These are phyloP conservation scores for Harringtonia aguacate DNA, from an alignment of 2,329 filamentous ascomycete species.

Conservation along the genomic window DNA sequence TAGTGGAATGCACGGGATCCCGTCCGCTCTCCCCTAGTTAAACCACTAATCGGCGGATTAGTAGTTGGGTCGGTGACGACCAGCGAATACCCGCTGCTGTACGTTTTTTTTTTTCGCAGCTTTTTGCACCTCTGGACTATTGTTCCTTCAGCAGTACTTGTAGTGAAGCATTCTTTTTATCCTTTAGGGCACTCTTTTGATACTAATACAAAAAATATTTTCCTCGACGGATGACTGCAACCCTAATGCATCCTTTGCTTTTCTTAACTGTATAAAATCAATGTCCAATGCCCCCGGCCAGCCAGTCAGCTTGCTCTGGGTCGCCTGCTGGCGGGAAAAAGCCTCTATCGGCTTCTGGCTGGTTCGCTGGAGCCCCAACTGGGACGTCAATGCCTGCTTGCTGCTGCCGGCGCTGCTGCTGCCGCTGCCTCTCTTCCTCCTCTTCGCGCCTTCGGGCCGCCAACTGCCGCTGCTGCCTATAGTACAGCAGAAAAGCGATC, in stretches of 20 bases:
- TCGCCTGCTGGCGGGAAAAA: constrained; percentile 49
- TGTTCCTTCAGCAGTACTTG: too few relatives aligned
- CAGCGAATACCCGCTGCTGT: too few relatives aligned
- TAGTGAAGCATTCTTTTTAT: too few relatives aligned
- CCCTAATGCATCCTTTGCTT: neutral
- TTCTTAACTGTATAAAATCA: constrained; percentile 12
- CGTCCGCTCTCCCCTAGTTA: too few relatives aligned
- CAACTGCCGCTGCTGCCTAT: constrained; percentile 61
- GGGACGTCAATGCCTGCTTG: too few relatives aligned
- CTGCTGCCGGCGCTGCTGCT: constrained; percentile 9
- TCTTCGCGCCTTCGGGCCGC: constrained; percentile 32
- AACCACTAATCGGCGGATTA: too few relatives aligned
- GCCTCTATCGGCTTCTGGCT: constrained; percentile 13
- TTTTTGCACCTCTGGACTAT: too few relatives aligned
- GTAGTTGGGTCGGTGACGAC: too few relatives aligned
- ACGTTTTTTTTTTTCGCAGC: too few relatives aligned
- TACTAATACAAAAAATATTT: neutral
- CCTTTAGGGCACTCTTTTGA: constrained; percentile 15
- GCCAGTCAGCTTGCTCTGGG: constrained; percentile 57
- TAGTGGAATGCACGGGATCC: too few relatives aligned
- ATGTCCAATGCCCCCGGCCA: constrained; percentile 53
- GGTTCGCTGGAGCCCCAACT: neutral
- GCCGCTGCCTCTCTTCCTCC: constrained; percentile 19
- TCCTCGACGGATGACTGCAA: neutral
- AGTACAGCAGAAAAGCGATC: constrained; percentile 71